phyloP scores from a whole-genome alignment of 768 basidiomycete genomes.

The Rhodotorula kratochvilovae region DNA sequence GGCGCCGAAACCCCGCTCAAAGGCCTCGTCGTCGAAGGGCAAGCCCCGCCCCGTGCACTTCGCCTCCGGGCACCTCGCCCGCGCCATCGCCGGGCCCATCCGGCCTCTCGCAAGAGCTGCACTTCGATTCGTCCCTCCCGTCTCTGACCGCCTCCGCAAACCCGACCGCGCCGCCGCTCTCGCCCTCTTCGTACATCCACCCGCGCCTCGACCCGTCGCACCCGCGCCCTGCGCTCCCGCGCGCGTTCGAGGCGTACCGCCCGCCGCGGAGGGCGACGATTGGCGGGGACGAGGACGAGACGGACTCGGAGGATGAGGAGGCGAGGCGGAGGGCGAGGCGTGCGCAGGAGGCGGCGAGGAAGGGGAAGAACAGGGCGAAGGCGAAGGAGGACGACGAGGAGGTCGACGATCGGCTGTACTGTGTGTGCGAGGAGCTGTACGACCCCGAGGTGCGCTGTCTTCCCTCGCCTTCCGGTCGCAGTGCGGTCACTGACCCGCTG shows the following conservation, averaged over 20 bases:
- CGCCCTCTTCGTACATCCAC: conserved; percentile 5
- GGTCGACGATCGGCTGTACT: conserved; percentile 70
- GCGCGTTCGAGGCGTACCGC: conserved; percentile 7
- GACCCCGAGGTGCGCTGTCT: conserved; percentile 59
- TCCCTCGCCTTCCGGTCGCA: not conserved
- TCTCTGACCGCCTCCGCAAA: not conserved
- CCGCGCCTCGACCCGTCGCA: not conserved
- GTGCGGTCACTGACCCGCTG: not conserved
- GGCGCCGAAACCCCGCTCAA: not conserved
- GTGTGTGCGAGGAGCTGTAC: conserved; percentile 79
- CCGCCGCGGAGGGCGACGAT: conserved; percentile 1
- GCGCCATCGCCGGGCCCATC: conserved; percentile 28
- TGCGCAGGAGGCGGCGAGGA: conserved; percentile 4
- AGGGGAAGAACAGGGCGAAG: not conserved
- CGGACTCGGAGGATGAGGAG: conserved; percentile 23
- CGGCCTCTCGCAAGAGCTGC: conserved; percentile 18
- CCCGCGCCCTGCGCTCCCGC: not conserved
- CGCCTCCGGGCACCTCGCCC: conserved; percentile 7
- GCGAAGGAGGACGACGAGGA: conserved; percentile 49
- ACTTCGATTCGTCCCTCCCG: not conserved
- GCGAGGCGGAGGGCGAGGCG: conserved; percentile 1
- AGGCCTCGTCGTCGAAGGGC: not conserved
- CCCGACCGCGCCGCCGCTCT: not conserved
- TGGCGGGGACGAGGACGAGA: not conserved
- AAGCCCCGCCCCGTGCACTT: conserved; percentile 1